These are phyloP conservation scores for Phaffomyces antillensis DNA, from an alignment of 805 yeast genomes.

Conservation along the genomic window DNA sequence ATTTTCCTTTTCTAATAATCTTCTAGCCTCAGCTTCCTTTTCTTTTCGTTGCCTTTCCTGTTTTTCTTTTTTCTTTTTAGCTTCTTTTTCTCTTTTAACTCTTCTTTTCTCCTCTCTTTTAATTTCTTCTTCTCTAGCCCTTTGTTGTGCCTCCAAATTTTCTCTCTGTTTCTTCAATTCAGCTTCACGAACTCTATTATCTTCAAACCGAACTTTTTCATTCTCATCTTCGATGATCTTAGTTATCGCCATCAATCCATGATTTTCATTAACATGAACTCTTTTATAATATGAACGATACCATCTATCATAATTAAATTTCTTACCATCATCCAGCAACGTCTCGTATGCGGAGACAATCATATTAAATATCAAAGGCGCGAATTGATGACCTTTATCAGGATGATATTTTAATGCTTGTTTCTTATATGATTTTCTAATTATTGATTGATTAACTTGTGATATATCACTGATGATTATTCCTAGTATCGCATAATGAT, in stretches of 20 bases:
- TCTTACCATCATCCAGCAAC: slow-evolving; percentile 3
- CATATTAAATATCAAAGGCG: slow-evolving; percentile 13
- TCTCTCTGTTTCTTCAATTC: neutral
- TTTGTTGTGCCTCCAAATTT: neutral
- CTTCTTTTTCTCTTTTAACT: neutral
- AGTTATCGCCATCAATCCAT: neutral
- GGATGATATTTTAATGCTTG: slow-evolving; percentile 70
- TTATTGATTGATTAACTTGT: slow-evolving; percentile 21
- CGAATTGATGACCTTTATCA: slow-evolving; percentile 48
- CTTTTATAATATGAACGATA: slow-evolving; percentile 9
- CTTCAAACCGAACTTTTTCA: neutral
- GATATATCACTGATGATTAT: neutral
- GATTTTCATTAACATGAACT: neutral
- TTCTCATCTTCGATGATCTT: neutral
- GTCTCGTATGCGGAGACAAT: slow-evolving; percentile 12
- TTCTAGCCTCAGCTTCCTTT: neutral
- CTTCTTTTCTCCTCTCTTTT: neutral
- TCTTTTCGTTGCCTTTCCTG: slow-evolving; percentile 2
- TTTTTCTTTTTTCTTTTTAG: slow-evolving; percentile 1
- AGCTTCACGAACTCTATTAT: neutral
- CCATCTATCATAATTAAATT: slow-evolving; percentile 13
- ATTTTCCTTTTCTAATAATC: neutral
- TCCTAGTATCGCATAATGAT: slow-evolving; percentile 9
- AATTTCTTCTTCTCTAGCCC: neutral
- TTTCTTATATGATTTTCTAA: slow-evolving; percentile 70